phyloP scores from a whole-genome alignment of 345 rosid genomes.

The Xanthoceras sorbifolium region DNA sequence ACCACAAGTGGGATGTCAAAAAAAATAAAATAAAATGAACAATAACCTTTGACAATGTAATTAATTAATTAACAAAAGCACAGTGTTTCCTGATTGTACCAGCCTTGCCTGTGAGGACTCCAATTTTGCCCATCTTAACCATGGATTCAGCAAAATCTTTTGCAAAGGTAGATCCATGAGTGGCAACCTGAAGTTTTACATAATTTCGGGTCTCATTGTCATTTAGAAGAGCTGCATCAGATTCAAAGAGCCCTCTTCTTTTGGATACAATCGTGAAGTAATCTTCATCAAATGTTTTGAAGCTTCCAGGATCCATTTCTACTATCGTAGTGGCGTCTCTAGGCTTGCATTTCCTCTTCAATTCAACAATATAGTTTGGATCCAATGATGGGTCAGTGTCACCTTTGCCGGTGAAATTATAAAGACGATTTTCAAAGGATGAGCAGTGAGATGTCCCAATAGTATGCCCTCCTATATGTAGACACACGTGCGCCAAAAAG shows the following conservation, averaged over 20 bases:
- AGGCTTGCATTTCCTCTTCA: constrained; percentile 54
- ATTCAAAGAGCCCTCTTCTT: constrained; percentile 54
- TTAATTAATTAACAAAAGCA: constrained; percentile 32
- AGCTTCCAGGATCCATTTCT: constrained; percentile 73
- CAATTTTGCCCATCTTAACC: constrained; percentile 55
- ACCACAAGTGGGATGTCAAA: too few relatives aligned
- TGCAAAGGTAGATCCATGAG: constrained; percentile 36
- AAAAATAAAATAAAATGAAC: not conserved
- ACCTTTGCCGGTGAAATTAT: constrained; percentile 63
- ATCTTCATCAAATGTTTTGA: constrained; percentile 45
- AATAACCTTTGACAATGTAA: not conserved
- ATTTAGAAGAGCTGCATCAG: constrained; percentile 64
- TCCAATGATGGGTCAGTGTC: constrained; percentile 63
- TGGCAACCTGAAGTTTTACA: constrained; percentile 30
- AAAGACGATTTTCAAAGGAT: constrained; percentile 37
- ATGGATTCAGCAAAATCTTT: constrained; percentile 58
- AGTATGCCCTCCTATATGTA: constrained; percentile 60
- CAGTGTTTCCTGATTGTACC: constrained; percentile 64
- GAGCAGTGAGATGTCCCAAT: constrained; percentile 55
- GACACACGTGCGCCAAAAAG: too few relatives aligned
- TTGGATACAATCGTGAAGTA: constrained; percentile 47
- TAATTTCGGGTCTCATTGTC: constrained; percentile 43
- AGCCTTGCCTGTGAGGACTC: constrained; percentile 40
- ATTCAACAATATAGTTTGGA: constrained; percentile 35
- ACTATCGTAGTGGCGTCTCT: constrained; percentile 30